Conservation (phyloP, 179 eudicot species). For the Silene noctiflora region DNA sequence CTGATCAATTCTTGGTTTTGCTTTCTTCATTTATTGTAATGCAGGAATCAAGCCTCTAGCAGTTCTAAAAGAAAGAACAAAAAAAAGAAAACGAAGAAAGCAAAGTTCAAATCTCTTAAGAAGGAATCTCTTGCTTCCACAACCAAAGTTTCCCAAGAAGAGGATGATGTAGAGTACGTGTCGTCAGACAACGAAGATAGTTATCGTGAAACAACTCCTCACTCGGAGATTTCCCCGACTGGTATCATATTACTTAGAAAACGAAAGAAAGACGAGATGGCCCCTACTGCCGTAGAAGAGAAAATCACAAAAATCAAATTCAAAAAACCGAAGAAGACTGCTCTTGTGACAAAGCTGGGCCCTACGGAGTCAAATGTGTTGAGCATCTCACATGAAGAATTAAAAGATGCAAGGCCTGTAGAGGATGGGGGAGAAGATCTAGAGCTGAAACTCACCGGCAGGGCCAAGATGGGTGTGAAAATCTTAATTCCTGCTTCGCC, state of each 20-base stretch:
- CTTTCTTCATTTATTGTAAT: constrained; percentile 26
- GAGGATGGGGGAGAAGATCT: constrained; percentile 47
- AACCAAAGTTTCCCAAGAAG: constrained; percentile 42
- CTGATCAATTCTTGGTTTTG: constrained; percentile 11
- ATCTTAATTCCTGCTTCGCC: constrained; percentile 64
- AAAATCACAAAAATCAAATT: constrained; percentile 38
- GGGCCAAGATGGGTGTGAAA: constrained; percentile 68
- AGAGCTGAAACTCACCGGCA: constrained; percentile 56
- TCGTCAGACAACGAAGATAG: constrained; percentile 48
- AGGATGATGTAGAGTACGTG: constrained; percentile 41
- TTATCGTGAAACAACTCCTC: constrained; percentile 38
- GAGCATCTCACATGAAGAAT: constrained; percentile 48
- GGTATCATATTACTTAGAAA: constrained; percentile 46
- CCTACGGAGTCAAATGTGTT: constrained; percentile 33
- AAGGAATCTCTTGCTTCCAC: constrained; percentile 63
- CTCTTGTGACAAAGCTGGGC: constrained; percentile 32
- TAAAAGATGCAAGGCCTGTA: constrained; percentile 41
- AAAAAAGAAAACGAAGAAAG: constrained; percentile 79
- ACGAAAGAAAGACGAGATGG: constrained; percentile 48
- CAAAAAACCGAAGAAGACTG: constrained; percentile 63
- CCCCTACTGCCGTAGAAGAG: constrained; percentile 39
- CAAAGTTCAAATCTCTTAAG: constrained; percentile 85
- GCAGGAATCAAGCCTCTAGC: constrained; percentile 49
- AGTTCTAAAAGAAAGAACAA: constrained; percentile 61
- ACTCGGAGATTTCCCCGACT: constrained; percentile 37